phyloP scores from a whole-genome alignment of 2,329 filamentous ascomycete species.

The Podosphaera xanthii region DNA sequence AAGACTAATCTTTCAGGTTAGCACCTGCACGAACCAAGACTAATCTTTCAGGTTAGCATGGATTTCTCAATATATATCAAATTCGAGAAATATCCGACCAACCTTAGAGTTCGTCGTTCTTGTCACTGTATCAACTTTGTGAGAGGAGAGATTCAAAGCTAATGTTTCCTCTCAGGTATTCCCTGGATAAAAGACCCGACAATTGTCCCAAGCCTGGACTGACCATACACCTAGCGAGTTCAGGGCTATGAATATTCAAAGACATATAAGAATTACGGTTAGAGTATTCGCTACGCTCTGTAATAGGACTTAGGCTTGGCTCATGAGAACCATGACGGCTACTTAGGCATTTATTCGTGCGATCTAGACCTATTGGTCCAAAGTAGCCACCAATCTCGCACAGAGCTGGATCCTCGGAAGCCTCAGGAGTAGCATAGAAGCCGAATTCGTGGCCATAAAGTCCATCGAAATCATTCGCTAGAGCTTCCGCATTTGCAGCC shows the following conservation, averaged over 20 bases:
- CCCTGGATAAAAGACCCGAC: slow-evolving; percentile 34
- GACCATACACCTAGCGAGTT: slow-evolving; percentile 22
- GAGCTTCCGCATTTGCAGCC: slow-evolving; percentile 77
- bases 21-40: too few relatives aligned
- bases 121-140: slow-evolving; percentile 28
- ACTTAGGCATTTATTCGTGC: slow-evolving; percentile 39
- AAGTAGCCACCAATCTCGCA: slow-evolving; percentile 77
- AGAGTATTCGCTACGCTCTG: slow-evolving; percentile 85
- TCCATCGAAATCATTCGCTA: slow-evolving; percentile 79
- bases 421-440: slow-evolving; percentile 52
- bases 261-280: slow-evolving; percentile 69
- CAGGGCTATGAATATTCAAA: slow-evolving; percentile 22
- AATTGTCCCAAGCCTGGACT: slow-evolving; percentile 61
- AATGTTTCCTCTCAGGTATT: slow-evolving; percentile 36
- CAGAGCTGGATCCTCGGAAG: slow-evolving; percentile 17
- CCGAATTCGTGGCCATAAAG: slow-evolving; percentile 95
- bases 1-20: too few relatives aligned
- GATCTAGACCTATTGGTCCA: slow-evolving; percentile 45
- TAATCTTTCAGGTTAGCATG: too few relatives aligned
- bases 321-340: slow-evolving; percentile 57
- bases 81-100: too few relatives aligned
- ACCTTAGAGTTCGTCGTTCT: too few relatives aligned
- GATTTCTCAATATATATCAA: too few relatives aligned
- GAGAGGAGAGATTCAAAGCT: slow-evolving; percentile 45
- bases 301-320: slow-evolving; percentile 87